These are phyloP conservation scores for Arthroderma sp. DNA, from an alignment of 2,329 filamentous ascomycete species.

Conservation along the genomic window DNA sequence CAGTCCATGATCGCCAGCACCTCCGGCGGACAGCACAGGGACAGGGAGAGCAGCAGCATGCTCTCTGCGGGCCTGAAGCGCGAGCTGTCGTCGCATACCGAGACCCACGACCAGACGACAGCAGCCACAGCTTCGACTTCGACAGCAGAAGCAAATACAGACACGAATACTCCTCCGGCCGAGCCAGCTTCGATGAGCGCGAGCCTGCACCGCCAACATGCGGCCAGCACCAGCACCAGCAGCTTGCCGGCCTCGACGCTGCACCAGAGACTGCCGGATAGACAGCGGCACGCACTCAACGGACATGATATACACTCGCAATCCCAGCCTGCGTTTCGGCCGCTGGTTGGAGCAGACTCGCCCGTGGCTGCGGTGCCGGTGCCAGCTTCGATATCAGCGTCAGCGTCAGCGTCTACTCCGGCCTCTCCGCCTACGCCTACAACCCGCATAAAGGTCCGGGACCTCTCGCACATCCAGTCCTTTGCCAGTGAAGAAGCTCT, in stretches of 20 bases:
- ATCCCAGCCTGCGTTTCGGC: not conserved
- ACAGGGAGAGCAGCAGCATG: constrained; percentile 24
- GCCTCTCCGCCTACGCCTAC: constrained; percentile 37
- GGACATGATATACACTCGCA: not conserved
- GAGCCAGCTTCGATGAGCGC: not conserved
- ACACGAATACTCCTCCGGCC: not conserved
- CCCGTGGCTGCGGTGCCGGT: not conserved
- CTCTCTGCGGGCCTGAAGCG: constrained; percentile 3
- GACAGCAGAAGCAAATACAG: not conserved
- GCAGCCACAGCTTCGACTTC: not conserved
- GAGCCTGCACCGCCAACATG: not conserved
- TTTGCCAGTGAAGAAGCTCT: constrained; percentile 62
- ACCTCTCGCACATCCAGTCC: constrained; percentile 80
- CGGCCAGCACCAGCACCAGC: not conserved
- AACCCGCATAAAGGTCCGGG: constrained; percentile 67
- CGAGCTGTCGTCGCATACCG: not conserved
- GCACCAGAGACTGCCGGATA: not conserved
- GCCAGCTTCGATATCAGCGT: not conserved
- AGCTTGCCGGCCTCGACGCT: not conserved
- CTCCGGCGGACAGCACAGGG: not conserved
- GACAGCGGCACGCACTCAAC: not conserved
- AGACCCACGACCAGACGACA: not conserved
- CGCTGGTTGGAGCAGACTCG: not conserved
- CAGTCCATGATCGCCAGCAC: constrained; percentile 48
- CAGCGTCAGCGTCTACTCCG: not conserved